These are phyloP conservation scores for Ogataea paraovalis DNA, from an alignment of 805 yeast genomes.

Conservation along the genomic window DNA sequence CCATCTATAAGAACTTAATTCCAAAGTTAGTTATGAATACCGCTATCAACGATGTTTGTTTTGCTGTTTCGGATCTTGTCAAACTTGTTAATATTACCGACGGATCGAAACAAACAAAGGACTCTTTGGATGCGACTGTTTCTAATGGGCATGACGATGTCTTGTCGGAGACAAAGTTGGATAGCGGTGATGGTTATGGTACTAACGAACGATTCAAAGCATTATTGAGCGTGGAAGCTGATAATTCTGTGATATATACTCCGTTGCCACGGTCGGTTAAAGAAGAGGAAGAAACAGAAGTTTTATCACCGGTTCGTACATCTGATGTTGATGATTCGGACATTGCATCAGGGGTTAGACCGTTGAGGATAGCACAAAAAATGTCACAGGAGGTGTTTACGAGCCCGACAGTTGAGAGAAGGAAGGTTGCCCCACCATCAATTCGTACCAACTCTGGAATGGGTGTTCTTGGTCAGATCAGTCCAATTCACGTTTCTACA, in stretches of 20 bases:
- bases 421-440: slow-evolving; percentile 1
- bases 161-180: too few relatives aligned
- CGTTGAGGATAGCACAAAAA: slow-evolving; percentile 63
- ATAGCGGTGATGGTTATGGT: not conserved
- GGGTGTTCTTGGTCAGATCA: slow-evolving; percentile 5
- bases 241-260: not conserved
- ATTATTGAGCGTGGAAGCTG: not conserved
- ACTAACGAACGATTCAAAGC: not conserved
- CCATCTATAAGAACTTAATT: slow-evolving; percentile 56
- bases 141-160: too few relatives aligned
- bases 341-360: slow-evolving; percentile 50
- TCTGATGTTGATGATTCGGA: slow-evolving; percentile 15
- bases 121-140: too few relatives aligned
- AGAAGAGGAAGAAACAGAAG: too few relatives aligned
- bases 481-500: slow-evolving; percentile 17
- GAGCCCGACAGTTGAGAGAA: not conserved
- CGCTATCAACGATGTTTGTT: slow-evolving; percentile 70
- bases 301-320: too few relatives aligned
- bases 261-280: not conserved
- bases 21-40: slow-evolving; percentile 72
- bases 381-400: slow-evolving; percentile 23
- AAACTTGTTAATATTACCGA: not conserved
- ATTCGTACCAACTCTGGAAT: not conserved
- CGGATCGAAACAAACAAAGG: not conserved
- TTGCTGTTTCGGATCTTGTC: slow-evolving; percentile 50